Evolutionary conservation across 2,329 filamentous ascomycete genomes (phyloP).

Genomic region (Calonectria pseudoreteaudii): DNA sequence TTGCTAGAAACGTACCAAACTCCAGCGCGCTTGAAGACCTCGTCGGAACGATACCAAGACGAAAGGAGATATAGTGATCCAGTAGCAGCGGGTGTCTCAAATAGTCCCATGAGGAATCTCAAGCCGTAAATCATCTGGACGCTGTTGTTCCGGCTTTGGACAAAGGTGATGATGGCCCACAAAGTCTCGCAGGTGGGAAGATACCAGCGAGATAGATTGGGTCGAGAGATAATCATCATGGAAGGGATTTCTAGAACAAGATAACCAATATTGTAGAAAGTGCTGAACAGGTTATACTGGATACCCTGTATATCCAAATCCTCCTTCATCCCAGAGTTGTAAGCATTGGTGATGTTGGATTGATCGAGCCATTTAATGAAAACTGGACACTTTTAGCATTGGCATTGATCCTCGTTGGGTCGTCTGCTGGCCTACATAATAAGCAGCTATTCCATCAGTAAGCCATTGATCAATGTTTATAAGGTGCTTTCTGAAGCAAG

Average conservation of each 20-base stretch:
- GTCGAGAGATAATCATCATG: constrained; percentile 42
- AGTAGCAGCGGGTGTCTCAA: constrained; percentile 34
- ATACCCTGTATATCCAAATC: constrained; percentile 49
- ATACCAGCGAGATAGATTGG: constrained; percentile 18
- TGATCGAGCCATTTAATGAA: constrained; percentile 50
- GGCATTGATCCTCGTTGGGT: neutral
- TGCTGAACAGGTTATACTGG: constrained; percentile 43
- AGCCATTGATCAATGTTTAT: neutral
- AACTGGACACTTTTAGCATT: constrained; percentile 16
- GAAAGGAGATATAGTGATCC: constrained; percentile 46
- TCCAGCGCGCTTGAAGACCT: constrained; percentile 61
- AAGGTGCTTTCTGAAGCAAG: neutral
- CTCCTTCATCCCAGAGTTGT: constrained; percentile 54
- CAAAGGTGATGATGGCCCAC: constrained; percentile 30
- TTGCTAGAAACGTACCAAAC: constrained; percentile 57
- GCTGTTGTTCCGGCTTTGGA: constrained; percentile 17
- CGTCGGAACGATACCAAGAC: constrained; percentile 49
- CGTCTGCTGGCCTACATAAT: constrained; percentile 11
- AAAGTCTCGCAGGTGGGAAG: constrained; percentile 27
- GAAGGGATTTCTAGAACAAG: constrained; percentile 40
- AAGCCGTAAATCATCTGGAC: constrained; percentile 27
- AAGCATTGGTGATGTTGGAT: constrained; percentile 50
- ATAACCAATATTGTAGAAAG: constrained; percentile 46
- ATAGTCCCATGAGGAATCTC: constrained; percentile 34
- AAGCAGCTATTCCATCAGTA: constrained; percentile 17